A percentile compares a stretch with the other conserved stretches of the same genome.
These are phyloP conservation scores for Penicillium palitans DNA, from an alignment of 2,329 filamentous ascomycete genomes.

Conservation along the genomic window DNA sequence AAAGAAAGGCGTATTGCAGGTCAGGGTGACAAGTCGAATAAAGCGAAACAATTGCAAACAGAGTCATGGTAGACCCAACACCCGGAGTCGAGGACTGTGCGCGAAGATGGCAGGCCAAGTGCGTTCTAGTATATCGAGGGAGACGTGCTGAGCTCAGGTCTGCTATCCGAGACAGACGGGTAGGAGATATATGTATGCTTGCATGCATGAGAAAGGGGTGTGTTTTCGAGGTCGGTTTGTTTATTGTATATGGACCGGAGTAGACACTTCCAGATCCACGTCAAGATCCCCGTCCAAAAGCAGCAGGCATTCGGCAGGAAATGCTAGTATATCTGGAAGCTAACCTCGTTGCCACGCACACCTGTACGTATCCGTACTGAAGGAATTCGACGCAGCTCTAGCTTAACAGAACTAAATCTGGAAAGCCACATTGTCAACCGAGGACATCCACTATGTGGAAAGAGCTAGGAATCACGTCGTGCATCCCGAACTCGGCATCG, in stretches of 20 bases:
- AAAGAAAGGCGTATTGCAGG: not conserved
- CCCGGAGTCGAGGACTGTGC: slow-evolving; percentile 19
- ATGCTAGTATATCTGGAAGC: not conserved
- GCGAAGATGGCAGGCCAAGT: not conserved
- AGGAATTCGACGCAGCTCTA: not conserved
- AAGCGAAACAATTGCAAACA: slow-evolving; percentile 10
- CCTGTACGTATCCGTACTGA: not conserved
- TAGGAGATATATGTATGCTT: slow-evolving; percentile 15
- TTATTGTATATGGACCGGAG: not conserved
- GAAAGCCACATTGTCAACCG: not conserved
- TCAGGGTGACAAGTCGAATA: not conserved
- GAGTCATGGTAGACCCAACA: slow-evolving; percentile 3
- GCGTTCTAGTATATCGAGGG: slow-evolving; percentile 13
- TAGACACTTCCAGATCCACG: not conserved
- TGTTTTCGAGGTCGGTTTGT: slow-evolving; percentile 3
- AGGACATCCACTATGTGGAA: not conserved
- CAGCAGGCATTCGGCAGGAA: not conserved
- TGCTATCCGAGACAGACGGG: slow-evolving; percentile 27
- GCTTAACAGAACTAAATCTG: not conserved
- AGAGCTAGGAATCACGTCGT: not conserved
- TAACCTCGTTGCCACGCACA: not conserved
- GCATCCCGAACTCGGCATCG: not conserved
- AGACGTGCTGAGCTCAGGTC: slow-evolving; percentile 15
- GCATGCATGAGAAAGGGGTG: slow-evolving; percentile 7
- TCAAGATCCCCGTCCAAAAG: not conserved